Percentiles rank a stretch among this genome's conserved stretches.
These are phyloP conservation scores for Yarrowia galli DNA, from an alignment of 1,139 yeast species.

Conservation along the genomic window DNA sequence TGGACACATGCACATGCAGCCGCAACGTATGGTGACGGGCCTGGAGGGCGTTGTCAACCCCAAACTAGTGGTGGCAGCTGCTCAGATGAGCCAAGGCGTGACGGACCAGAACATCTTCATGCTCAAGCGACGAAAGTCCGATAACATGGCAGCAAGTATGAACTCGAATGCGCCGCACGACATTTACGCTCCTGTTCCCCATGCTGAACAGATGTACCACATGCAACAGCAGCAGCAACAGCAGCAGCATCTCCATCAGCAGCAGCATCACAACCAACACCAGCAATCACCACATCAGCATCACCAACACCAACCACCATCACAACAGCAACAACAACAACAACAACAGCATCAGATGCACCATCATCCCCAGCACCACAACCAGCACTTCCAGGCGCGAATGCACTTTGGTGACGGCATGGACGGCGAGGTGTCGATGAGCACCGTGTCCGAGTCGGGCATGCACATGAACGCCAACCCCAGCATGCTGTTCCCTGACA, in stretches of 20 bases:
- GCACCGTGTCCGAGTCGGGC: neutral
- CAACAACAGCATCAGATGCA: constrained; percentile 39
- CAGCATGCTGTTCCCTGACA: constrained; percentile 32
- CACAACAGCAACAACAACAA: neutral
- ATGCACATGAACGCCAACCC: constrained; percentile 34
- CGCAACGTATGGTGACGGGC: constrained; percentile 31
- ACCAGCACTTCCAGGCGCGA: constrained; percentile 21
- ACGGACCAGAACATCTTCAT: constrained; percentile 19
- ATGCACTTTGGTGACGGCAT: constrained; percentile 21
- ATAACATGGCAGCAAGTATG: constrained; percentile 17
- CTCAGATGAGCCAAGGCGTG: constrained; percentile 30
- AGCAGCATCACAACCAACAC: neutral
- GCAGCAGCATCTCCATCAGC: constrained; percentile 5
- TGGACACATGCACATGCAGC: constrained; percentile 32
- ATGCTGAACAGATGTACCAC: constrained; percentile 13
- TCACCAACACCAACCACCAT: neutral
- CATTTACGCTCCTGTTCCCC: constrained; percentile 20
- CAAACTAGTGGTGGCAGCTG: constrained; percentile 21
- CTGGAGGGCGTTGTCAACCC: constrained; percentile 38
- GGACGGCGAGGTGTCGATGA: constrained; percentile 28
- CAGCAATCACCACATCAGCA: constrained; percentile 12
- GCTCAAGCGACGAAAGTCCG: constrained; percentile 35
- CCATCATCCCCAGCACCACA: constrained; percentile 40
- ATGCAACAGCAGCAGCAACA: constrained; percentile 38
- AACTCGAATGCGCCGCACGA: constrained; percentile 18